Evolutionary conservation across 163 green algal species (phyloP).

Genomic region (Prototheca cutis): DNA sequence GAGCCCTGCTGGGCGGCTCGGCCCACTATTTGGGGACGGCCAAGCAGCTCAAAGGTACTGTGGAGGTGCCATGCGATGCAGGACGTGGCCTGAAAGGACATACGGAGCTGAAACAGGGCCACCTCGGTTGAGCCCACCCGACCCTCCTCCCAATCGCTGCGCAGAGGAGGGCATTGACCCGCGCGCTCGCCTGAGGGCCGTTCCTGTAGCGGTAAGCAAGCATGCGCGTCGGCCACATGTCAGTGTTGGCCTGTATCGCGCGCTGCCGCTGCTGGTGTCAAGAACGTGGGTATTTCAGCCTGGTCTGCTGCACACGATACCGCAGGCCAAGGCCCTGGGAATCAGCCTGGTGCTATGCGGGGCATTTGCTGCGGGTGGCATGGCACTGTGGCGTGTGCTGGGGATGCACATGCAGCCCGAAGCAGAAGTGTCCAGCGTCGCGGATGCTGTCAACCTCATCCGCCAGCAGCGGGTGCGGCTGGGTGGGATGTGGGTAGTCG

Average conservation of each 20-base stretch:
- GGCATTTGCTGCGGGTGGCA: neutral
- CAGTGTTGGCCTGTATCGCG: neutral
- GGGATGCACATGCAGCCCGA: conserved; percentile 12
- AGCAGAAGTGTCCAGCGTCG: conserved; percentile 13
- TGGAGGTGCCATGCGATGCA: too few species aligned
- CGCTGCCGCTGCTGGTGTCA: neutral
- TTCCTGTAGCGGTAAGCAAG: conserved; percentile 21
- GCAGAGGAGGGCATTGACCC: conserved; percentile 24
- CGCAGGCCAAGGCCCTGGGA: conserved; percentile 19
- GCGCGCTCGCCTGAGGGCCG: conserved; percentile 7
- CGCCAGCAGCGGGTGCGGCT: conserved; percentile 17
- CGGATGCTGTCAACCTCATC: conserved; percentile 11
- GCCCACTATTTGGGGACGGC: conserved; percentile 18
- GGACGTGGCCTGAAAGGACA: too few species aligned
- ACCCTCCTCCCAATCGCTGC: too few species aligned
- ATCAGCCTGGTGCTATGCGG: conserved; percentile 8
- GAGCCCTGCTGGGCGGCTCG: conserved; percentile 6
- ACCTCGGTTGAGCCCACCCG: too few species aligned
- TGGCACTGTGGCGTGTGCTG: conserved; percentile 6
- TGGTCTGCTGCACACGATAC: neutral
- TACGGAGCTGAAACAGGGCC: too few species aligned
- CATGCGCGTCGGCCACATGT: too few species aligned
- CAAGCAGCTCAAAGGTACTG: conserved; percentile 15
- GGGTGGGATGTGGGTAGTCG: too few species aligned
- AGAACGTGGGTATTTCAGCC: too few species aligned